Evolutionary conservation across 805 yeast species (phyloP).

Genomic region (Ogataea polymorpha): DNA sequence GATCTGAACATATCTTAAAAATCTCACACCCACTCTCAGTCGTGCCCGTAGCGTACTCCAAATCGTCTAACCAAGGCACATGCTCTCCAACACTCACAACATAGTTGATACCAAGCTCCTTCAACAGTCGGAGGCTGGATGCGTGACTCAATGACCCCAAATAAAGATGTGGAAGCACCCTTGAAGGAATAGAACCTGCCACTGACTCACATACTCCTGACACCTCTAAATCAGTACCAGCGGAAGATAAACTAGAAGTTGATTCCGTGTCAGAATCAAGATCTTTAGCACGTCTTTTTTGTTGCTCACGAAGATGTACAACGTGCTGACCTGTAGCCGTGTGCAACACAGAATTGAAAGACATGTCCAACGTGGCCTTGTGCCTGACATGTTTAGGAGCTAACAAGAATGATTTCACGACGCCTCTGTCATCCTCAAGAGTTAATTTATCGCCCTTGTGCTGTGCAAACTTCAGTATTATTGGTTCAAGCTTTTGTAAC

Average conservation of each 20-base stretch:
- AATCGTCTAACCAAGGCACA: conserved; percentile 54
- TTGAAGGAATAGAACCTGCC: conserved; percentile 75
- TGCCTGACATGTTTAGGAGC: conserved; percentile 14
- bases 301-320: conserved; percentile 28
- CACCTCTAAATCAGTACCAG: conserved; percentile 6
- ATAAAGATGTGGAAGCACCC: conserved; percentile 78
- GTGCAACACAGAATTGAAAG: conserved; percentile 23
- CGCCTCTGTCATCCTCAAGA: conserved; percentile 21
- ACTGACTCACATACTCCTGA: conserved; percentile 34
- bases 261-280: conserved; percentile 3
- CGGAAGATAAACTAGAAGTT: conserved; percentile 1
- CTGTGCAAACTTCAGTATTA: conserved; percentile 45
- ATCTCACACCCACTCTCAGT: conserved; percentile 32
- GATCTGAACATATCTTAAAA: conserved; percentile 21
- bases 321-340: conserved; percentile 30
- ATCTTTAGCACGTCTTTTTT: conserved; percentile 3
- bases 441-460: neutral
- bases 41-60: conserved; percentile 15
- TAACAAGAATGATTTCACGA: conserved; percentile 22
- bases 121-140: conserved; percentile 58
- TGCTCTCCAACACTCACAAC: conserved; percentile 86
- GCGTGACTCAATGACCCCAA: conserved; percentile 86
- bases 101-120: conserved; percentile 63
- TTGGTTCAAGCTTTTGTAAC: conserved; percentile 59
- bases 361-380: conserved; percentile 8